Evolutionary conservation across 2,329 filamentous ascomycete species (phyloP).

Genomic region (Atkinsonella hypoxylon): DNA sequence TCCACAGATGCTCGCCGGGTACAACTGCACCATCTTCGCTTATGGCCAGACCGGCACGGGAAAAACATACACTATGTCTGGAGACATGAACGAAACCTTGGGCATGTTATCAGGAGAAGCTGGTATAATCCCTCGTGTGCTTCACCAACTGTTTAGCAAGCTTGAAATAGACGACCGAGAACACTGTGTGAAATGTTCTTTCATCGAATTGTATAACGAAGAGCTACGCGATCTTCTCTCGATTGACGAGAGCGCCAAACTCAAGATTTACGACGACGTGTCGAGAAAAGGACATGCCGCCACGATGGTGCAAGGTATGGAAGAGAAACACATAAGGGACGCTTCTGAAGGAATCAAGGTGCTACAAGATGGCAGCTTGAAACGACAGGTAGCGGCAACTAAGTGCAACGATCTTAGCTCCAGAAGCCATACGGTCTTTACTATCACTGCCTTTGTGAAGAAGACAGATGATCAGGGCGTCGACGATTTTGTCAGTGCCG

Average conservation of each 20-base stretch:
- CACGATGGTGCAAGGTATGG: constrained; percentile 94
- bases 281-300: constrained; percentile 73
- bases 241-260: constrained; percentile 66
- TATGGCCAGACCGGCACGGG: constrained; percentile 97
- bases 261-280: constrained; percentile 92
- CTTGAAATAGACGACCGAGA: constrained; percentile 70
- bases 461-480: constrained; percentile 68
- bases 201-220: constrained; percentile 97
- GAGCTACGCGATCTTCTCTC: constrained; percentile 85
- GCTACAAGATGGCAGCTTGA: constrained; percentile 79
- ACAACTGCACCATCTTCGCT: constrained; percentile 97
- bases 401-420: constrained; percentile 98
- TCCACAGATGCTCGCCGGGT: constrained; percentile 73
- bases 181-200: constrained; percentile 90
- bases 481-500: constrained; percentile 80
- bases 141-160: constrained; percentile 77
- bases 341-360: constrained; percentile 80
- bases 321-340: constrained; percentile 83
- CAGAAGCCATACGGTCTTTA: constrained; percentile 94
- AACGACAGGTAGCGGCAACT: constrained; percentile 96
- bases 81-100: constrained; percentile 81
- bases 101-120: constrained; percentile 83
- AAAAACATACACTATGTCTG: constrained; percentile 99
- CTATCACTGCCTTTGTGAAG: constrained; percentile 85
- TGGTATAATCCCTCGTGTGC: constrained; percentile 85